These are phyloP conservation scores for Carpinus viminea DNA, from an alignment of 306 rosid genomes.

Conservation along the genomic window DNA sequence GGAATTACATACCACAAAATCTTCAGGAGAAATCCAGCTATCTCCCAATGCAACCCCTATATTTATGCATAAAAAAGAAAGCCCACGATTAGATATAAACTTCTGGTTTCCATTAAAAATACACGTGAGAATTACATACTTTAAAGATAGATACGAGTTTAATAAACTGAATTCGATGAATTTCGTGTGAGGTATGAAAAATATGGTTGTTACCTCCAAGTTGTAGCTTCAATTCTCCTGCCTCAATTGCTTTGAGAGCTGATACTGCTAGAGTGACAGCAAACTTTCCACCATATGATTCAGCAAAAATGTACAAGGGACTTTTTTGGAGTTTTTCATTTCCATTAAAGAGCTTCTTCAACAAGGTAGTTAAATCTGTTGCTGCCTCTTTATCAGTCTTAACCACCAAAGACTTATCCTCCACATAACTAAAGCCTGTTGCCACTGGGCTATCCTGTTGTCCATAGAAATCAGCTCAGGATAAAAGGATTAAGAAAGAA, in stretches of 20 bases:
- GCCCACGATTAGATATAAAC: not conserved
- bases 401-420: not conserved
- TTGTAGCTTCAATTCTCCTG: not conserved
- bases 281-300: conserved; percentile 3
- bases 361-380: not conserved
- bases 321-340: not conserved
- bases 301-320: not conserved
- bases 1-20: not conserved
- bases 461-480: not conserved
- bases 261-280: conserved; percentile 1
- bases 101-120: not conserved
- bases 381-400: not conserved
- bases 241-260: not conserved
- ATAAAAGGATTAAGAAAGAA: not conserved
- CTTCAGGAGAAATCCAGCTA: conserved; percentile 7
- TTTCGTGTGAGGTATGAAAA: not conserved
- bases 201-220: not conserved
- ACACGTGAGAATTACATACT: too few species aligned
- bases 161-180: too few species aligned
- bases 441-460: not conserved
- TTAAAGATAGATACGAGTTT: too few species aligned
- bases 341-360: not conserved
- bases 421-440: not conserved
- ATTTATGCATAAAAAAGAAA: not conserved
- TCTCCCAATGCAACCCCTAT: not conserved